Base-by-base conservation (phyloP, 2,329 filamentous ascomycete species). In the Botryotinia calthae region DNA sequence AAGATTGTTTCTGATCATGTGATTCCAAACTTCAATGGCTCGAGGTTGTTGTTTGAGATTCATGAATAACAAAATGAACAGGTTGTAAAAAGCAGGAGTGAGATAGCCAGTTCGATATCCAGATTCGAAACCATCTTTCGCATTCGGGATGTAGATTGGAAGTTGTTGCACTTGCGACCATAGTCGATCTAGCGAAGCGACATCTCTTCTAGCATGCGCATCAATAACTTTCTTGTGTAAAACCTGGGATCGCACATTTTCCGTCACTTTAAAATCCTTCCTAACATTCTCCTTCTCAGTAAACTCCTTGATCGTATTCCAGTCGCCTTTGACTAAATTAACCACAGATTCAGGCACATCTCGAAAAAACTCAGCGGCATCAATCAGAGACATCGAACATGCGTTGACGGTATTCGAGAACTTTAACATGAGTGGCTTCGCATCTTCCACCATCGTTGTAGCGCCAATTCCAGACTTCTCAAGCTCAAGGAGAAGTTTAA, bases 11-110 rank as follows among this genome's bases (percentile, higher is more conserved):
- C 82, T 79, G 22, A 86, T 79, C 85, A 89, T 87, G 73, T 84
- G 80, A 72, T 88, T 87, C 88, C 88, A 89, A 4, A 88, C 83
- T 42, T 85, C 82, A n/a, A 88, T 82, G 0, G 87, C 85, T 18
- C 81, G 79, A 46, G 82, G 76, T 6, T 83, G 79, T 62, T 82
- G 80, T 28, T 80, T 78, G n/a, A 88, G 73, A 2, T 79, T 76
- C 78, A 87, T 82, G 76, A 84, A 87, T 1, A 82, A 80, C 9
- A 82, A 79, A 62, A 89, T 82, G 72, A 88, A 85, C 14, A 81
- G 76, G 72, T 84, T 82, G 74, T 84, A 86, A 6, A 86, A 72
- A 7, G 71, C 54, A 20, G 65, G 22, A 40, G 76, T 76, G n/a
- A 81, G 68, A 31, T 56, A 74, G 7, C 75, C 76, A 59, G 22